A percentile compares a stretch with the other conserved stretches of the same genome.
Evolutionary conservation across 371 early-diverging fungal genomes (phyloP).

Genomic region (Fennellomyces sp.): DNA sequence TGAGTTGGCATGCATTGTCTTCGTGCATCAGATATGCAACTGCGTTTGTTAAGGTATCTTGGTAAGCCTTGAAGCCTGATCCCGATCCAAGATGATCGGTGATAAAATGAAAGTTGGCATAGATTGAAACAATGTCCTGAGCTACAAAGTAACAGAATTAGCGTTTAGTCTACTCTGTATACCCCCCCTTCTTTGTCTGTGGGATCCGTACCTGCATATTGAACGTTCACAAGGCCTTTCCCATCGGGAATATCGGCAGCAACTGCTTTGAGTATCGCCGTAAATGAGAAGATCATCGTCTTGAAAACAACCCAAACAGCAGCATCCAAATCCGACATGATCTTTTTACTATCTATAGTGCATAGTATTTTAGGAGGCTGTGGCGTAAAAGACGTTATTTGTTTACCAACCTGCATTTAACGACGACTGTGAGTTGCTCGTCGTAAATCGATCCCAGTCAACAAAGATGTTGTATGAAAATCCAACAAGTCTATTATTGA

Average conservation of each 20-base stretch:
- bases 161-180: background rate
- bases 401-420: slow-evolving; percentile 17
- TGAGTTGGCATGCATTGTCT: slow-evolving; percentile 36
- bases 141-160: slow-evolving; percentile 16
- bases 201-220: slow-evolving; percentile 23
- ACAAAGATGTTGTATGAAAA: slow-evolving; percentile 39
- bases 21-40: slow-evolving; percentile 42
- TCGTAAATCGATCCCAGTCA: slow-evolving; percentile 43
- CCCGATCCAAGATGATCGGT: slow-evolving; percentile 39
- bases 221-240: slow-evolving; percentile 25
- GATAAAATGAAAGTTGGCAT: slow-evolving; percentile 48
- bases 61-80: slow-evolving; percentile 44
- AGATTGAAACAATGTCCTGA: slow-evolving; percentile 36
- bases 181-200: background rate
- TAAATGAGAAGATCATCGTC: slow-evolving; percentile 43
- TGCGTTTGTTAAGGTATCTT: slow-evolving; percentile 48
- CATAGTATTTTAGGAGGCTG: background rate
- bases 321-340: slow-evolving; percentile 17
- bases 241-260: slow-evolving; percentile 43
- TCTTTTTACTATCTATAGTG: background rate
- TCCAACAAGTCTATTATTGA: slow-evolving; percentile 26
- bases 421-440: slow-evolving; percentile 5
- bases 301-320: slow-evolving; percentile 42
- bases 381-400: background rate
- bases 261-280: slow-evolving; percentile 41